These are phyloP conservation scores for Carex kokanica DNA, from an alignment of 176 grass and related monocot species.

Conservation along the genomic window DNA sequence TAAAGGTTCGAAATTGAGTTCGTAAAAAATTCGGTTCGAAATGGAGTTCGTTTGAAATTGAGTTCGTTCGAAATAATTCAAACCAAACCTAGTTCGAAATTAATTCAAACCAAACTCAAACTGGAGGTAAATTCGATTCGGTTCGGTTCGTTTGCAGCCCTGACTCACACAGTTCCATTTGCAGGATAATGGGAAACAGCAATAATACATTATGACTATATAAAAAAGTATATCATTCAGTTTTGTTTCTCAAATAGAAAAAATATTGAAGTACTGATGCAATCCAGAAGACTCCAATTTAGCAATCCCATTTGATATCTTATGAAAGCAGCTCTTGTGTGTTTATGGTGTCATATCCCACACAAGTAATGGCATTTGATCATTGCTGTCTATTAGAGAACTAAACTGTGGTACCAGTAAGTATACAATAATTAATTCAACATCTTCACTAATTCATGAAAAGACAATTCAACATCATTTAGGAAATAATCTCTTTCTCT, in stretches of 20 bases:
- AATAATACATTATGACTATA: neutral
- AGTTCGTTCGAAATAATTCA: too few species aligned
- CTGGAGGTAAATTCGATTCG: too few species aligned
- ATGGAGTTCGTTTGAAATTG: too few species aligned
- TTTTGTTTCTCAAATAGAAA: neutral
- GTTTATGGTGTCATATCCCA: conserved; percentile 2
- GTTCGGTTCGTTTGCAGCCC: too few species aligned
- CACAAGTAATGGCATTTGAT: neutral
- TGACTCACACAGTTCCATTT: neutral
- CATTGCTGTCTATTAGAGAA: neutral
- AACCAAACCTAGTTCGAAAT: too few species aligned
- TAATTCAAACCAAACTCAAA: too few species aligned
- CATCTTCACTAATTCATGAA: neutral
- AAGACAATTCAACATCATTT: neutral
- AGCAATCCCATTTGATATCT: neutral
- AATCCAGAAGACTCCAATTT: too few species aligned
- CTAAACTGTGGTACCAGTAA: neutral
- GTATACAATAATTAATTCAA: neutral
- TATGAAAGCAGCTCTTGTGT: neutral
- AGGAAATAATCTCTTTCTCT: neutral
- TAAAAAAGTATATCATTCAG: neutral
- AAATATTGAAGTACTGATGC: neutral
- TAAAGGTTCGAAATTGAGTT: too few species aligned
- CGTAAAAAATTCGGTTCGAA: too few species aligned
- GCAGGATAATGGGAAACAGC: neutral